These are phyloP conservation scores for Sporothrix curviconia DNA, from an alignment of 2,329 filamentous ascomycete species.

Conservation along the genomic window DNA sequence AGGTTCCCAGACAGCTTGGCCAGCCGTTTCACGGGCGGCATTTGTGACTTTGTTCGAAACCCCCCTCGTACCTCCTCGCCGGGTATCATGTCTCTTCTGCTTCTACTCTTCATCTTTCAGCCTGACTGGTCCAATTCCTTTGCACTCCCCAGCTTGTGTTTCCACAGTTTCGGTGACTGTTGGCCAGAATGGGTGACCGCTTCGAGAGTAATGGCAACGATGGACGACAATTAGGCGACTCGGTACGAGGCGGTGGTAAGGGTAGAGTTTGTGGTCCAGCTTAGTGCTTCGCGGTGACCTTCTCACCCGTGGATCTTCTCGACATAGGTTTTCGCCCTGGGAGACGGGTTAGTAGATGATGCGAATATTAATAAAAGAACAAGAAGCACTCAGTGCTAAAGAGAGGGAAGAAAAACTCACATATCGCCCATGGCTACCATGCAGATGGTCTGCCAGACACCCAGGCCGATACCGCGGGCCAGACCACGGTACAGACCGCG, in stretches of 20 bases:
- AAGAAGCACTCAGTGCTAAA: constrained; percentile 6
- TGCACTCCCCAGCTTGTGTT: background rate
- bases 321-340: constrained; percentile 61
- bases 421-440: constrained; percentile 99
- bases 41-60: too few species aligned
- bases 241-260: background rate
- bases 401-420: constrained; percentile 52
- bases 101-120: background rate
- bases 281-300: constrained; percentile 62
- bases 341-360: too few species aligned
- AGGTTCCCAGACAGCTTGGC: too few species aligned
- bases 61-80: background rate
- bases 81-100: background rate
- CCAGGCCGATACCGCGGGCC: constrained; percentile 83
- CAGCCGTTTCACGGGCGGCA: background rate
- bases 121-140: background rate
- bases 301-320: constrained; percentile 60
- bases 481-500: constrained; percentile 95
- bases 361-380: too few species aligned
- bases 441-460: constrained; percentile 98
- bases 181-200: background rate
- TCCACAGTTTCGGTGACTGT: background rate
- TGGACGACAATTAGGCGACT: background rate
- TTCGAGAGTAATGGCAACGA: background rate
- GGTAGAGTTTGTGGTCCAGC: background rate